These are phyloP conservation scores for Ganoderma lingzhi DNA, from an alignment of 1,284 basidiomycete species.

Conservation along the genomic window DNA sequence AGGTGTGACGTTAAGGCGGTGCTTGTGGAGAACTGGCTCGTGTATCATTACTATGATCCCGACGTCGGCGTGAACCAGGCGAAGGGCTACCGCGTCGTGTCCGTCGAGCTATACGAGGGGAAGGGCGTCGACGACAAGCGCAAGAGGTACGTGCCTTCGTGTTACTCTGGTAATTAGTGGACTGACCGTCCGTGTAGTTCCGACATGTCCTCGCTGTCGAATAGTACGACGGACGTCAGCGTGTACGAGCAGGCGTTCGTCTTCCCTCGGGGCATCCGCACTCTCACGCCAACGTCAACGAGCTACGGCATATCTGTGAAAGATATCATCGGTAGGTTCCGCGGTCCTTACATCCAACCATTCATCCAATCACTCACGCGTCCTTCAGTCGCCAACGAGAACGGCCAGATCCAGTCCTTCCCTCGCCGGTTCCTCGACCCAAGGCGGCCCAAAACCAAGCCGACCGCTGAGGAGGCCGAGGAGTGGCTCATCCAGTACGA, in stretches of 20 bases:
- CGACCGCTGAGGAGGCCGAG: slow-evolving; percentile 82
- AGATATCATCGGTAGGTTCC: slow-evolving; percentile 76
- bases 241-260: slow-evolving; percentile 78
- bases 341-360: too few species aligned
- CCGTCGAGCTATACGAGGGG: slow-evolving; percentile 90
- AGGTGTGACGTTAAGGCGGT: slow-evolving; percentile 72
- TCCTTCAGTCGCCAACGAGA: slow-evolving; percentile 75
- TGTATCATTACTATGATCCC: slow-evolving; percentile 83
- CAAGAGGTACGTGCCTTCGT: slow-evolving; percentile 61
- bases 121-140: slow-evolving; percentile 68
- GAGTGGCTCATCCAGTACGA: slow-evolving; percentile 91
- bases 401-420: slow-evolving; percentile 79
- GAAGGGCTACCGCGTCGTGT: slow-evolving; percentile 78
- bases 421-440: slow-evolving; percentile 85
- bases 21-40: slow-evolving; percentile 93
- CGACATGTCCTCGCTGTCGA: slow-evolving; percentile 75
- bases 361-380: neutral
- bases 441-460: slow-evolving; percentile 82
- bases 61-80: slow-evolving; percentile 58
- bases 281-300: slow-evolving; percentile 80
- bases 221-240: slow-evolving; percentile 58
- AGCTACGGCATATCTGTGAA: slow-evolving; percentile 90
- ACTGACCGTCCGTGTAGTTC: slow-evolving; percentile 55
- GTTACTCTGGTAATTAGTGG: neutral
- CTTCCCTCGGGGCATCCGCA: slow-evolving; percentile 72